phyloP scores from a whole-genome alignment of 768 basidiomycete species.

The Boletus rubroflammeus region DNA sequence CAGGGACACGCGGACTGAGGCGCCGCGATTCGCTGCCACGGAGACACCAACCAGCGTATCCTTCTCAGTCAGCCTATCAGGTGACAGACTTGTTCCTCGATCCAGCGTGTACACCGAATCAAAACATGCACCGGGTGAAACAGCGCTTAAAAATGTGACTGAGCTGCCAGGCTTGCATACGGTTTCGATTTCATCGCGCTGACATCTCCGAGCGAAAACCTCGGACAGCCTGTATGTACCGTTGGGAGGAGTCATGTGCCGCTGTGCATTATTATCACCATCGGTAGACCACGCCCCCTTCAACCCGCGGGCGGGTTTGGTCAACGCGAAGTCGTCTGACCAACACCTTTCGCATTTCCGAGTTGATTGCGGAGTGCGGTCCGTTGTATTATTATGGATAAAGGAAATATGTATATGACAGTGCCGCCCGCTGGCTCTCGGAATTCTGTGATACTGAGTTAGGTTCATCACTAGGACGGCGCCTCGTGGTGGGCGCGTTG shows the following conservation, averaged over 20 bases:
- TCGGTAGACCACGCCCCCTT: neutral
- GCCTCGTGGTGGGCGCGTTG: slow-evolving; percentile 30
- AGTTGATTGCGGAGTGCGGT: neutral
- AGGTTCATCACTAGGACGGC: slow-evolving; percentile 13
- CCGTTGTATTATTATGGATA: neutral
- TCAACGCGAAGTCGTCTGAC: neutral
- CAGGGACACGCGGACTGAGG: neutral
- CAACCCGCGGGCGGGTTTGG: neutral
- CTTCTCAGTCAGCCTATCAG: neutral
- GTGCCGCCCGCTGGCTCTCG: neutral
- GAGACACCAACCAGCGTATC: neutral
- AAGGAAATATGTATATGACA: neutral
- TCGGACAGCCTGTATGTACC: neutral
- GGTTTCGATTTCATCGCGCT: neutral
- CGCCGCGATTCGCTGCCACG: neutral
- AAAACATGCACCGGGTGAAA: neutral
- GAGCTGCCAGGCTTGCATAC: neutral
- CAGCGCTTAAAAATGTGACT: neutral
- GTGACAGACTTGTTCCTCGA: neutral
- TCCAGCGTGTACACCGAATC: neutral
- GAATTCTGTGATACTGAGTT: slow-evolving; percentile 12
- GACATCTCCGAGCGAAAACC: slow-evolving; percentile 12
- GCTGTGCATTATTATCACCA: neutral
- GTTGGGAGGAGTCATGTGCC: neutral
- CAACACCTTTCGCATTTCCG: slow-evolving; percentile 5